Conservation (phyloP, 768 basidiomycete species). For the Hirschioporus abietinus region DNA sequence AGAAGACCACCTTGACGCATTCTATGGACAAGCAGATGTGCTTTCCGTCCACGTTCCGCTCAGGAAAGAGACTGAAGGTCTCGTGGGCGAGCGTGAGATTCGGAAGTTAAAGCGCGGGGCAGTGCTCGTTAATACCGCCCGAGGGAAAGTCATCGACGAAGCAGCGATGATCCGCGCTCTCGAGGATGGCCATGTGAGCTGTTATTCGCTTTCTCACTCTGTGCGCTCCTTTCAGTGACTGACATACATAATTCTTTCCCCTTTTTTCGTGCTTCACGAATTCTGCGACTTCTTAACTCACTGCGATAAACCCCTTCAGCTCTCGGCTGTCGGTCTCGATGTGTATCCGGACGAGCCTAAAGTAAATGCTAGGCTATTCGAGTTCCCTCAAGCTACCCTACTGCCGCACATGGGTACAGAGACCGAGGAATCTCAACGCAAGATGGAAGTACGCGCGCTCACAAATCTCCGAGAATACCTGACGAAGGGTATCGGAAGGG, state of each 20-base stretch:
- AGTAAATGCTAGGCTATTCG: conserved; percentile 71
- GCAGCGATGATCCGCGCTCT: conserved; percentile 80
- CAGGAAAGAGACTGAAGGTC: conserved; percentile 61
- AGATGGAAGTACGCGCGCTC: conserved; percentile 84
- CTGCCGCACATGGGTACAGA: conserved; percentile 93
- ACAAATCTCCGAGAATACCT: conserved; percentile 72
- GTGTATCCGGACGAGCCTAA: conserved; percentile 83
- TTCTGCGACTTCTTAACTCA: not conserved
- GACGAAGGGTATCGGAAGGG: conserved; percentile 54
- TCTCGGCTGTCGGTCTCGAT: conserved; percentile 77
- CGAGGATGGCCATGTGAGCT: conserved; percentile 79
- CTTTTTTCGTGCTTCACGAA: not conserved
- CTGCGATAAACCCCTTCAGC: conserved; percentile 32
- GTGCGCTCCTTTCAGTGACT: conserved; percentile 8
- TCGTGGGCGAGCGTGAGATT: conserved; percentile 74
- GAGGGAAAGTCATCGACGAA: conserved; percentile 90
- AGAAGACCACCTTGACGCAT: conserved; percentile 49
- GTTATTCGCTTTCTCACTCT: conserved; percentile 1
- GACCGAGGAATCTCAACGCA: conserved; percentile 70
- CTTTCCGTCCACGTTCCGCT: conserved; percentile 85
- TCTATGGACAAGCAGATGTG: conserved; percentile 72
- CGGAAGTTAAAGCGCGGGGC: conserved; percentile 70
- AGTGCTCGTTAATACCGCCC: conserved; percentile 80
- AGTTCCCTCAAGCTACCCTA: conserved; percentile 78
- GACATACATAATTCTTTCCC: not conserved